A percentile compares a stretch with the other conserved stretches of the same genome.
These are phyloP conservation scores for Pseudocercospora fijiensis DNA, from an alignment of 2,329 filamentous ascomycete genomes.

Conservation along the genomic window DNA sequence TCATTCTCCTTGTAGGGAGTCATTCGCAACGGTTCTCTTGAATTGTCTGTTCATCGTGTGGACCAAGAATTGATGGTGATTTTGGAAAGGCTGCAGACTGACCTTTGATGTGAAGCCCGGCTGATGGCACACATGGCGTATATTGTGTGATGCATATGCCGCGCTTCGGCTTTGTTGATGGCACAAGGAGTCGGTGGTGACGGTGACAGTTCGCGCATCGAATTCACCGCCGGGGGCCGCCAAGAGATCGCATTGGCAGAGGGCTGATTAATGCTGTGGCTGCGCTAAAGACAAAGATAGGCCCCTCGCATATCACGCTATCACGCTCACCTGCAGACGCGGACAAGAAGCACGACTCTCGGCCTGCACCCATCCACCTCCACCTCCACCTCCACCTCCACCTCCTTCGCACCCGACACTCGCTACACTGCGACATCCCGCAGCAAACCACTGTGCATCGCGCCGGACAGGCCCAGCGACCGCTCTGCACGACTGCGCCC, in stretches of 20 bases:
- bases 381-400: too few species aligned
- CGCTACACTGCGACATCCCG: background rate
- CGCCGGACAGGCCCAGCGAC: background rate
- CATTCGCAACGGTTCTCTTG: slow-evolving; percentile 69
- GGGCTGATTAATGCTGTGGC: background rate
- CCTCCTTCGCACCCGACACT: background rate
- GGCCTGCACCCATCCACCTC: background rate
- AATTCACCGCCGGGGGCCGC: background rate
- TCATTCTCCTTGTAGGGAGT: slow-evolving; percentile 53
- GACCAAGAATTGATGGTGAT: background rate
- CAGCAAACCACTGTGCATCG: background rate
- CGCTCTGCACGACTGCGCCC: background rate
- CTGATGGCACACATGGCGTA: background rate
- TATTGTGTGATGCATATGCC: background rate
- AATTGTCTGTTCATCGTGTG: slow-evolving; percentile 29
- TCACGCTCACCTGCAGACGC: too few species aligned
- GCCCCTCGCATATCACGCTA: background rate
- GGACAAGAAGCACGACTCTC: background rate
- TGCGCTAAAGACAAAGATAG: slow-evolving; percentile 1
- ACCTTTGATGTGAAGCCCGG: slow-evolving; percentile 10
- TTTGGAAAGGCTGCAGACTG: background rate
- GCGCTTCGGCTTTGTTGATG: slow-evolving; percentile 1
- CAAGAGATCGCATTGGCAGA: background rate
- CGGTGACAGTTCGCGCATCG: background rate
- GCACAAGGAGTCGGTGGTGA: background rate